phyloP scores from a whole-genome alignment of 495 filamentous ascomycete genomes.

The Aspergillus panamensis region DNA sequence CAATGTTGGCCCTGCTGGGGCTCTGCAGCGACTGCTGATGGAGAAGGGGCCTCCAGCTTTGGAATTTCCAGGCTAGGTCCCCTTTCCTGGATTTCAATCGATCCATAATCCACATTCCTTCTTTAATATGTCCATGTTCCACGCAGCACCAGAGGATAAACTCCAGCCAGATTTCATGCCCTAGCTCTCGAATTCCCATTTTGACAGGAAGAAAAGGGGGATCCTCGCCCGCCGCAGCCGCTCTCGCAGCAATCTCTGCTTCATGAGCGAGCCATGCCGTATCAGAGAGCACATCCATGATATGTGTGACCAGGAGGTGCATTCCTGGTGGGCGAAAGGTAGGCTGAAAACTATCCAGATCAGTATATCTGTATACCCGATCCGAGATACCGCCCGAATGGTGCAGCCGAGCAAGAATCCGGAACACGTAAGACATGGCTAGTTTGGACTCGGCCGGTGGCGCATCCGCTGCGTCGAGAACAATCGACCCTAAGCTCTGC shows the following conservation, averaged over 20 bases:
- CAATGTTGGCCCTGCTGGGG: slow-evolving; percentile 31
- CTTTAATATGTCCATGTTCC: slow-evolving; percentile 54
- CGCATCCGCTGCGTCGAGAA: slow-evolving; percentile 48
- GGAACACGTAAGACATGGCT: slow-evolving; percentile 56
- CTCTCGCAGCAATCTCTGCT: slow-evolving; percentile 39
- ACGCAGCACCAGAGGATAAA: slow-evolving; percentile 65
- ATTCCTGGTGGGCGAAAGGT: slow-evolving; percentile 56
- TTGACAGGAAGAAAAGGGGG: slow-evolving; percentile 51
- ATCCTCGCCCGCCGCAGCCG: slow-evolving; percentile 45
- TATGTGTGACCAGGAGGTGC: slow-evolving; percentile 52
- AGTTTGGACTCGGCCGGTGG: slow-evolving; percentile 35
- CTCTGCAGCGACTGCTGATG: slow-evolving; percentile 23
- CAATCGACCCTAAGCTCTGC: slow-evolving; percentile 51
- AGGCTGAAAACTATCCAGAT: slow-evolving; percentile 30
- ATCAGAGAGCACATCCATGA: slow-evolving; percentile 60
- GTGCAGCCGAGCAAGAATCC: slow-evolving; percentile 58
- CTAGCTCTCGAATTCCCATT: slow-evolving; percentile 49
- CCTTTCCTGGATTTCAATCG: slow-evolving; percentile 33
- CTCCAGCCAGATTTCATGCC: slow-evolving; percentile 62
- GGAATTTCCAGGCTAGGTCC: slow-evolving; percentile 36
- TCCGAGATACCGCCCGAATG: slow-evolving; percentile 55
- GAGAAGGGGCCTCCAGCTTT: slow-evolving; percentile 39
- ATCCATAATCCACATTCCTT: slow-evolving; percentile 50
- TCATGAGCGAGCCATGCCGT: slow-evolving; percentile 57
- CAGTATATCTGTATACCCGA: slow-evolving; percentile 51